These are phyloP conservation scores for Thuidium tamariscinum DNA, from an alignment of 225 moss, liverwort and hornwort species.

Conservation along the genomic window DNA sequence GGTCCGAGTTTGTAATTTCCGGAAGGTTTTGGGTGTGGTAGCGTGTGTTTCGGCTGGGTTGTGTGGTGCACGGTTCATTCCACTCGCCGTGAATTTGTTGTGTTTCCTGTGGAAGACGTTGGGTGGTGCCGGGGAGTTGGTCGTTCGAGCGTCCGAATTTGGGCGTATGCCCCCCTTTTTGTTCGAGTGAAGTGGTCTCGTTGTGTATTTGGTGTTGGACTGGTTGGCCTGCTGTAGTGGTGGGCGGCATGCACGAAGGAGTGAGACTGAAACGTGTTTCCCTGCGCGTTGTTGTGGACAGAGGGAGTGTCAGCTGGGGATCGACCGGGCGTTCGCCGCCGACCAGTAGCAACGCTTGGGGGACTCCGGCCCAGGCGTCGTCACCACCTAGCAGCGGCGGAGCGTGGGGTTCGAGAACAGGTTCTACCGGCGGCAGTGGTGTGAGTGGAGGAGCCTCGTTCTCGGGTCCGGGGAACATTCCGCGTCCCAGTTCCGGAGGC, in stretches of 20 bases:
- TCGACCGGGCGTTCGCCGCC: conserved; percentile 83
- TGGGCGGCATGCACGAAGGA: not conserved
- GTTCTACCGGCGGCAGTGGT: conserved; percentile 24
- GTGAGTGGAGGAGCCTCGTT: conserved; percentile 31
- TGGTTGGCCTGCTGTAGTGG: not conserved
- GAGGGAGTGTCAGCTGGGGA: conserved; percentile 96
- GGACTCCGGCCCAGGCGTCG: conserved; percentile 54
- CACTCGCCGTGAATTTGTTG: no score
- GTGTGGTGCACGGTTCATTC: not conserved
- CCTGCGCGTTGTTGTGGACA: not conserved
- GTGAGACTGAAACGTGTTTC: not conserved
- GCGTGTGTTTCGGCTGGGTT: not conserved
- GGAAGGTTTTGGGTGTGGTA: not conserved
- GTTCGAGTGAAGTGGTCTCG: not conserved
- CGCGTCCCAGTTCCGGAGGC: conserved; percentile 85
- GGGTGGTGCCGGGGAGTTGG: not conserved
- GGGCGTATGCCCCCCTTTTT: not conserved
- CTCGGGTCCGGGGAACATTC: conserved; percentile 36
- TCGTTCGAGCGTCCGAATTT: not conserved
- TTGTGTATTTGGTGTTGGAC: not conserved
- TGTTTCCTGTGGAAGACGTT: not conserved
- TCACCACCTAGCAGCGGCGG: conserved; percentile 71
- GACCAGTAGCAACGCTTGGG: conserved; percentile 62
- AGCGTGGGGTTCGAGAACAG: conserved; percentile 50
- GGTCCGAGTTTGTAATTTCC: not conserved